Evolutionary conservation across 306 rosid genomes (phyloP), one percentile per base, ranked within the genome.

Genomic region (Malus sieversii): DNA sequence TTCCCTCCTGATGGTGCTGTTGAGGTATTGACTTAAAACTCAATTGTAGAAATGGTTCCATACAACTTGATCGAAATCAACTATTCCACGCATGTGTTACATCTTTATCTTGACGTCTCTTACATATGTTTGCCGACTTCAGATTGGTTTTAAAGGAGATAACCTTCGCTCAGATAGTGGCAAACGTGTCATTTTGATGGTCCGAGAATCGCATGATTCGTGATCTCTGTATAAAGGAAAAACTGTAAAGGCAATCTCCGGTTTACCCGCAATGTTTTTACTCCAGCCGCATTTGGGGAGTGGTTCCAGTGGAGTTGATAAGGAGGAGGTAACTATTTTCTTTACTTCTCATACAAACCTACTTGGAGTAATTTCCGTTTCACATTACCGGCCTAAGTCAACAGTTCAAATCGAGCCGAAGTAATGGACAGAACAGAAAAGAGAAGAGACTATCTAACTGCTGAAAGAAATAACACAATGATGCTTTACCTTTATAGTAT

Each of bases 101-200:
- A 62, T 27, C 62, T 35, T 61, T 29, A n/a, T 27, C 59, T 73
- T 18, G 29, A 25, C 32, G 18, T 73, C 11, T 57, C 48, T 68
- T 38, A 68, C 58, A 32, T 27, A 27, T 71, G 60, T 45, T 46
- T 63, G 16, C 71, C 40, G 33, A 75, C 27, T 75, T 74, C 86
- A 96, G 99, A 75, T 87, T 71, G 96, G 89, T 75, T 85, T 79
- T 35, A 96, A 95, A 86, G 87, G 90, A 74, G 98, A 96, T n/a
- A 85, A 22, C 85, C 96, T 96, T 66, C 97, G 99, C 40, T 48
- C 91, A 6, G 99, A 96, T 19, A 92, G 97, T 68, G 91, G 81
- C 15, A 96, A 96, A 95, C 93, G 99, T 9, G 82, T 89, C 75
- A 75, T 92, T 83, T 87, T 92, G 89, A 83, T 88, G 82, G 97